Conservation (phyloP, 2,329 filamentous ascomycete genomes). For the Colletotrichum destructivum region DNA sequence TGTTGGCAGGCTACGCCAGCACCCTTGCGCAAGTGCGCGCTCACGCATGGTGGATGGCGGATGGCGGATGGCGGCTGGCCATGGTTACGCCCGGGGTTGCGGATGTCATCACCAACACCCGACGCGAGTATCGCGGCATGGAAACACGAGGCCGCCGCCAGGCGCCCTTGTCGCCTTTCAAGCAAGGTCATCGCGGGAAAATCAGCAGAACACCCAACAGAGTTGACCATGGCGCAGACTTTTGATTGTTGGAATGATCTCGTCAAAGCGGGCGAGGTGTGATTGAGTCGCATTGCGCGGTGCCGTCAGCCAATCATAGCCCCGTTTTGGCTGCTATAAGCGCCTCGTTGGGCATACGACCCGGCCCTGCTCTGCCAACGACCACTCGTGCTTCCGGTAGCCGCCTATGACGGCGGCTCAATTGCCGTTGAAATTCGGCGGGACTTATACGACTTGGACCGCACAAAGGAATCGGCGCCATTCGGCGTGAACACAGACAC, state of each 20-base stretch:
- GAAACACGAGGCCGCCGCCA: conserved; percentile 27
- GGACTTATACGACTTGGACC: not conserved
- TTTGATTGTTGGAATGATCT: conserved; percentile 12
- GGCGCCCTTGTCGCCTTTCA: conserved; percentile 27
- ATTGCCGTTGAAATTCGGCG: conserved; percentile 4
- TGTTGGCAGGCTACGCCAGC: conserved; percentile 19
- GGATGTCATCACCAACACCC: conserved; percentile 21
- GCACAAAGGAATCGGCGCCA: not conserved
- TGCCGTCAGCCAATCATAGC: conserved; percentile 40
- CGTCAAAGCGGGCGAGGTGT: conserved; percentile 34
- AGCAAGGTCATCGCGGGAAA: conserved; percentile 15
- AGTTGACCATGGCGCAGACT: conserved; percentile 6
- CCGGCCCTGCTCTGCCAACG: conserved; percentile 30
- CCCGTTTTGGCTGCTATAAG: conserved; percentile 33
- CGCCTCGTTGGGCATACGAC: conserved; percentile 28
- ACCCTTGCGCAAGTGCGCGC: conserved; percentile 17
- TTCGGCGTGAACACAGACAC: not conserved
- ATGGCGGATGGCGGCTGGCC: conserved; percentile 23
- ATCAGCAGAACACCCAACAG: conserved; percentile 14
- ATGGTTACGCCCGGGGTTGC: conserved; percentile 10
- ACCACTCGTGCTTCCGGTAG: conserved; percentile 35
- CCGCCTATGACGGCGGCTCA: conserved; percentile 30
- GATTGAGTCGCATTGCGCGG: conserved; percentile 42
- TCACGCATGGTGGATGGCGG: not conserved
- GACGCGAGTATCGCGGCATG: conserved; percentile 30